Evolutionary conservation across 2,329 filamentous ascomycete species (phyloP).

Genomic region (Chlorencoelia australis): DNA sequence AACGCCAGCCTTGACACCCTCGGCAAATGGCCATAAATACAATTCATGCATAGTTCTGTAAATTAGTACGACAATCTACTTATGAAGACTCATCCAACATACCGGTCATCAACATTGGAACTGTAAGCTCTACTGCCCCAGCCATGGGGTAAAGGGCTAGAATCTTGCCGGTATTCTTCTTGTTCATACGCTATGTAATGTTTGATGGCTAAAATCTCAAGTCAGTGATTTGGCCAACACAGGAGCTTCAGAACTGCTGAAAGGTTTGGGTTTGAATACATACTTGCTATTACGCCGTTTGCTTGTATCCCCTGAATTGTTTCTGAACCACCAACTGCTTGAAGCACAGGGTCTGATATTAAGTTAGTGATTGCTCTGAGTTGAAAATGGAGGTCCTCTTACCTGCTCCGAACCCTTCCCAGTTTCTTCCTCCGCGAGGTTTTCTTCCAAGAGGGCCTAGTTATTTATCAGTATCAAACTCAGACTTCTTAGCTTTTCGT

Average conservation of each 20-base stretch:
- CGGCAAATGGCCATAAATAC: constrained; percentile 49
- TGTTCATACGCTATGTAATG: constrained; percentile 44
- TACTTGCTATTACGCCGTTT: constrained; percentile 45
- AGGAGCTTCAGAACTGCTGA: no score
- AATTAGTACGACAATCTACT: neutral
- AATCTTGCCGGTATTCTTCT: constrained; percentile 25
- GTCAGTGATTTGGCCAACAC: no score
- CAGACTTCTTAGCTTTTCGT: no score
- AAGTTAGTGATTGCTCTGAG: neutral
- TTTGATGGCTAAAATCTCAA: no score
- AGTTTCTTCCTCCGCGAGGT: constrained; percentile 62
- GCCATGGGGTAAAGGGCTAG: constrained; percentile 24
- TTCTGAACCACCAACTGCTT: constrained; percentile 39
- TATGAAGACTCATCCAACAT: neutral
- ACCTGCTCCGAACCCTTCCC: constrained; percentile 58
- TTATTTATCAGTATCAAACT: neutral
- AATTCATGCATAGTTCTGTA: constrained; percentile 46
- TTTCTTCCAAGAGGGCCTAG: constrained; percentile 59
- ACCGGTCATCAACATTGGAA: constrained; percentile 45
- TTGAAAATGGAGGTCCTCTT: neutral
- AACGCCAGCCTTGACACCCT: constrained; percentile 57
- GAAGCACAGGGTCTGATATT: constrained; percentile 49
- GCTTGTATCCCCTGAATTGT: constrained; percentile 48
- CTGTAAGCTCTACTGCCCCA: constrained; percentile 27
- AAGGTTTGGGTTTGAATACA: no score